A percentile compares a stretch with the other conserved stretches of the same genome.
These are phyloP conservation scores for Orbilia oligospora DNA, from an alignment of 2,329 filamentous ascomycete species.

Conservation along the genomic window DNA sequence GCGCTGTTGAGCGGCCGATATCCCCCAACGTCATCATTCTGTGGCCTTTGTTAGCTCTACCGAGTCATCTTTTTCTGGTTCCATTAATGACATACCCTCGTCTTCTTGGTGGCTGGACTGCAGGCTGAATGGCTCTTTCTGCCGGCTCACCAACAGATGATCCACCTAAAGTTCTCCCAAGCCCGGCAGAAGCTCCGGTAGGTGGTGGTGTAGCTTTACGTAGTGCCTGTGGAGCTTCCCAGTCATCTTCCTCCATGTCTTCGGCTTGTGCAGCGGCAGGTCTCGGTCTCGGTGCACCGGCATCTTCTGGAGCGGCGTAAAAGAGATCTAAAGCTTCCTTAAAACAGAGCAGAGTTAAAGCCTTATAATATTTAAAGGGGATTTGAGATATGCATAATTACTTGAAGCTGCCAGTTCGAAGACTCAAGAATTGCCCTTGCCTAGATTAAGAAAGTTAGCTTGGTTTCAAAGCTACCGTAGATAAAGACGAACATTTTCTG, in stretches of 20 bases:
- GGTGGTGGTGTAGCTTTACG: conserved; percentile 55
- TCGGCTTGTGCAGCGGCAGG: conserved; percentile 18
- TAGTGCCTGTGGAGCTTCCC: conserved; percentile 49
- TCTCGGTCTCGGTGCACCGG: conserved; percentile 29
- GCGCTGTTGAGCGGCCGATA: conserved; percentile 32
- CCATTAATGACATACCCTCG: conserved; percentile 36
- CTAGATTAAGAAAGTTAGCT: conserved; percentile 67
- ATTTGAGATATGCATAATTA: conserved; percentile 72
- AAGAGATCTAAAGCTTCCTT: conserved; percentile 58
- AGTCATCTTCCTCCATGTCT: conserved; percentile 45
- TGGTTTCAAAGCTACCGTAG: neutral
- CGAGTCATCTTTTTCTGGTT: neutral
- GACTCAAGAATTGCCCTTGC: conserved; percentile 77
- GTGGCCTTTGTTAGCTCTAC: neutral
- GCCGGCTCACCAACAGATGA: conserved; percentile 31
- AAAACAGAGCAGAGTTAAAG: neutral
- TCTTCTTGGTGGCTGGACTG: conserved; percentile 35
- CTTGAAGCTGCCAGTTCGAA: conserved; percentile 77
- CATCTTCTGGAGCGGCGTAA: conserved; percentile 49
- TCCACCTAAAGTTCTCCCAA: conserved; percentile 42
- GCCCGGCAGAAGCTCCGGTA: conserved; percentile 3
- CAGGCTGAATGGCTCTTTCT: neutral
- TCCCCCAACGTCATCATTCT: conserved; percentile 58
- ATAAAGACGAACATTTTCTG: conserved; percentile 60
- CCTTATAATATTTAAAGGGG: neutral